phyloP scores from a whole-genome alignment of 305 asterid genomes.

The Fraxinus greggii region DNA sequence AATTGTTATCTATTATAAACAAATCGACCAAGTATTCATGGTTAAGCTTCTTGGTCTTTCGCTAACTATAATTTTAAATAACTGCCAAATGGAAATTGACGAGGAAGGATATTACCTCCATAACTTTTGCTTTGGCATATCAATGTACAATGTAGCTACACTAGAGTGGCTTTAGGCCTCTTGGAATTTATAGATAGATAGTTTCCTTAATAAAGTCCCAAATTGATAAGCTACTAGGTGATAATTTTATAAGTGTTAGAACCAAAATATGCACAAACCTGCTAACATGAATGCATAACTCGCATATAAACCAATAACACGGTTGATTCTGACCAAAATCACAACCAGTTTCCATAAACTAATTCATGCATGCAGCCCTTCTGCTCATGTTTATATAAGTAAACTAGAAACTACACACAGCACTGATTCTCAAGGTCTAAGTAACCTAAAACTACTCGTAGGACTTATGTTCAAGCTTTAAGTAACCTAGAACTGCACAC shows the following conservation, averaged over 20 bases:
- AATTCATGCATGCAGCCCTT: background rate
- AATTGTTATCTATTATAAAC: background rate
- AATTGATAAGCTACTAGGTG: background rate
- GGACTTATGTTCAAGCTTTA: constrained; percentile 7
- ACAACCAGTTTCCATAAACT: background rate
- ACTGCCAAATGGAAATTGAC: background rate
- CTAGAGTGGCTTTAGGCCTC: background rate
- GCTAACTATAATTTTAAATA: background rate
- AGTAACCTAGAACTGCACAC: background rate
- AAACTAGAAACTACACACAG: background rate
- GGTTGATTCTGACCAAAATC: background rate
- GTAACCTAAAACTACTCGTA: background rate
- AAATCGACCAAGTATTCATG: background rate
- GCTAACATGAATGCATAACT: background rate
- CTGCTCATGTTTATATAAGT: background rate
- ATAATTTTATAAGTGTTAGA: background rate
- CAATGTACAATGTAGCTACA: background rate
- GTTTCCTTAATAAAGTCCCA: background rate
- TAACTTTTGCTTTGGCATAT: background rate
- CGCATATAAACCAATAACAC: background rate
- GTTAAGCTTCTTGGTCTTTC: background rate
- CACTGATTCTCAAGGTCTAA: background rate
- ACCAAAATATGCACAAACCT: constrained; percentile 1
- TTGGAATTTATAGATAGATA: background rate
- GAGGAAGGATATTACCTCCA: background rate